phyloP scores from a whole-genome alignment of 2,329 filamentous ascomycete genomes.

The Grosmannia clavigera region DNA sequence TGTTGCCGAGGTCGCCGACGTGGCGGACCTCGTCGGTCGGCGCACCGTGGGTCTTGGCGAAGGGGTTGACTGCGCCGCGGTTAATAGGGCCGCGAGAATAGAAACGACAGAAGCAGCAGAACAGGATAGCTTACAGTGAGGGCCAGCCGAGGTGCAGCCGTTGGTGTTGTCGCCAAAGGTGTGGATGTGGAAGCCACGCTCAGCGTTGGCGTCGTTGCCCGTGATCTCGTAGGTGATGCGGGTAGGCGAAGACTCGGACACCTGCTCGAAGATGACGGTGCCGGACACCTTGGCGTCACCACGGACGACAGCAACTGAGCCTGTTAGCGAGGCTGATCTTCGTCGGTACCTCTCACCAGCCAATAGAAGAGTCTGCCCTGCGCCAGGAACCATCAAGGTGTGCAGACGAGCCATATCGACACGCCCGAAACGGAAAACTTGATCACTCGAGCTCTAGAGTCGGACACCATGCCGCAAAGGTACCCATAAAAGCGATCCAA shows the following conservation, averaged over 20 bases:
- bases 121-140: conserved; percentile 64
- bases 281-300: conserved; percentile 94
- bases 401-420: conserved; percentile 14
- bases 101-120: neutral
- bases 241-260: conserved; percentile 67
- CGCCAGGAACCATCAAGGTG: conserved; percentile 33
- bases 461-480: neutral
- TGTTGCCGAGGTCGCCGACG: conserved; percentile 95
- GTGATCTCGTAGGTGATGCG: conserved; percentile 85
- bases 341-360: neutral
- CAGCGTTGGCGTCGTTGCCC: conserved; percentile 85
- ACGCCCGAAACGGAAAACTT: conserved; percentile 3
- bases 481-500: neutral
- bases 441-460: conserved; percentile 6
- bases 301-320: conserved; percentile 82
- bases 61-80: conserved; percentile 68
- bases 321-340: neutral
- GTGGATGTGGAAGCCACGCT: conserved; percentile 98
- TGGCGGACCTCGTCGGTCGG: conserved; percentile 75
- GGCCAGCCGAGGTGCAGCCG: conserved; percentile 94
- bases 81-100: neutral
- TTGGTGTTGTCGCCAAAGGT: conserved; percentile 99
- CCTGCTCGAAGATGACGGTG: conserved; percentile 91
- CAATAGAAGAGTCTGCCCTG: neutral
- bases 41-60: conserved; percentile 82